Evolutionary conservation across 2,329 filamentous ascomycete genomes (phyloP).

Genomic region (Trichoderma hamatum): DNA sequence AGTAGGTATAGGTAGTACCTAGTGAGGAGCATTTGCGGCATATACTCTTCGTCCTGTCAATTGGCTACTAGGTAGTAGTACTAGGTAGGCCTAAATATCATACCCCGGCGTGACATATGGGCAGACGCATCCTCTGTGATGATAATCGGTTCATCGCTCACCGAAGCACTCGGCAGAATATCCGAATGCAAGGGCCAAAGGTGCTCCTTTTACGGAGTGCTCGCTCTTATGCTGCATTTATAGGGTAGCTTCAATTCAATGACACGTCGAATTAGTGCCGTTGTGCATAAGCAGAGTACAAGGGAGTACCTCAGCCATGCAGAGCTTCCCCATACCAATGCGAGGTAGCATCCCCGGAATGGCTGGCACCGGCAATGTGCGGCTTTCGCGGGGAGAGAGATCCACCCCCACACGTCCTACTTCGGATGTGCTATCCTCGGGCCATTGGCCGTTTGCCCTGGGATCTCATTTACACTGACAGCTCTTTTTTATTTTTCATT

Average conservation of each 20-base stretch:
- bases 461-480: neutral
- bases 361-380: conserved; percentile 44
- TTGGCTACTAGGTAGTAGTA: too few species aligned
- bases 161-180: neutral
- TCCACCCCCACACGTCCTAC: conserved; percentile 30
- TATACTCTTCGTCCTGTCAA: neutral
- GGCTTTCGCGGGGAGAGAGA: conserved; percentile 37
- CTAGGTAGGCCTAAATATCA: too few species aligned
- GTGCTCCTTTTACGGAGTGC: too few species aligned
- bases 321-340: neutral
- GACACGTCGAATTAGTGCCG: neutral
- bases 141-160: neutral
- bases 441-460: neutral
- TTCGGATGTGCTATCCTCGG: conserved; percentile 1
- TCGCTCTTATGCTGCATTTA: neutral
- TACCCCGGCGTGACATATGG: neutral
- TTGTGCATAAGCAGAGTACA: neutral
- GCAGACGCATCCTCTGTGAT: neutral
- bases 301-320: neutral
- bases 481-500: neutral
- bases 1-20: neutral
- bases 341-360: neutral
- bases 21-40: neutral
- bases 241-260: too few species aligned
- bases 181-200: too few species aligned